phyloP scores from a whole-genome alignment of 1,139 yeast genomes.

The Dujonia santamariae region DNA sequence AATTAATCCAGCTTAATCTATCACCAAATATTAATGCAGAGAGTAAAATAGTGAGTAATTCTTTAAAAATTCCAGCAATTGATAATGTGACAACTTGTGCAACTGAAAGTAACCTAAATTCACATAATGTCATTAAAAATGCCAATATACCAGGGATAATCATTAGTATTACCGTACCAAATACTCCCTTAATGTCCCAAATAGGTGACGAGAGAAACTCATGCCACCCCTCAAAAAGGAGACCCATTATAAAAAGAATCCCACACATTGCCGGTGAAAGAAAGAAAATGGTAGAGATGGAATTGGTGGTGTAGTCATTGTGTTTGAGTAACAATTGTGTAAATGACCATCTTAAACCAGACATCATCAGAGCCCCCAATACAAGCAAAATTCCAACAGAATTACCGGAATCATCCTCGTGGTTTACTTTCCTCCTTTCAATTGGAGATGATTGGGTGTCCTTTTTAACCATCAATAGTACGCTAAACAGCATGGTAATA shows the following conservation, averaged over 20 bases:
- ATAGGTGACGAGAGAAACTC: constrained; percentile 52
- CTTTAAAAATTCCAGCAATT: constrained; percentile 91
- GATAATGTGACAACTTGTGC: constrained; percentile 86
- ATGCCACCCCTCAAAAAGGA: constrained; percentile 61
- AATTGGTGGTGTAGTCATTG: constrained; percentile 61
- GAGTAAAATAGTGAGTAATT: constrained; percentile 72
- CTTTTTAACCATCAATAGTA: constrained; percentile 74
- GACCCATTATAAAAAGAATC: constrained; percentile 58
- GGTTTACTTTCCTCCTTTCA: no score
- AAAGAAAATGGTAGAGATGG: constrained; percentile 79
- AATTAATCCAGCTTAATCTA: constrained; percentile 59
- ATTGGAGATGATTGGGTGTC: not conserved
- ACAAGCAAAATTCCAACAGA: constrained; percentile 70
- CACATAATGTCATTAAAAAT: constrained; percentile 86
- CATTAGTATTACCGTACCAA: constrained; percentile 55
- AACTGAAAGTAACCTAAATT: constrained; percentile 75
- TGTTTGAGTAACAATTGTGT: constrained; percentile 76
- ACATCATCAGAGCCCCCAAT: constrained; percentile 70
- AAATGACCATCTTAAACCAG: constrained; percentile 93
- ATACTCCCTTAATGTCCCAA: constrained; percentile 59
- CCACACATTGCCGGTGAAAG: constrained; percentile 81
- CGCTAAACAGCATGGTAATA: constrained; percentile 74
- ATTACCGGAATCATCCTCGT: constrained; percentile 18
- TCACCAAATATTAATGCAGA: constrained; percentile 78
- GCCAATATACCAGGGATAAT: constrained; percentile 84